phyloP scores from a whole-genome alignment of 2,329 filamentous ascomycete genomes.

The Alternaria angustiovoidea region DNA sequence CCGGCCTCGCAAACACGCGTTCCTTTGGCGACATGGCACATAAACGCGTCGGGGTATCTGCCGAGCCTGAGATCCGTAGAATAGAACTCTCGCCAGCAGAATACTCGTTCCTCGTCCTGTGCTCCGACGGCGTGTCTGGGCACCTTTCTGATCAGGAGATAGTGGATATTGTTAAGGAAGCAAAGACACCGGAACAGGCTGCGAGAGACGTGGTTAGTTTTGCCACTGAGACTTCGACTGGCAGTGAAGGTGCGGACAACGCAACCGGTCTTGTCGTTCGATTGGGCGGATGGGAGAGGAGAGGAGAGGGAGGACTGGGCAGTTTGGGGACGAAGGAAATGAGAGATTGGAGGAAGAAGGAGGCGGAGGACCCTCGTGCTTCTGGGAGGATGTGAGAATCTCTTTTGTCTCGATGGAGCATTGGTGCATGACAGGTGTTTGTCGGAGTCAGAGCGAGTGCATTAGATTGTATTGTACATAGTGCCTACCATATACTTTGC shows the following conservation, averaged over 20 bases:
- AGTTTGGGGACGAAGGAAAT: constrained; percentile 92
- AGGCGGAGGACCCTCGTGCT: constrained; percentile 82
- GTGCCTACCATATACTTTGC: neutral
- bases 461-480: neutral
- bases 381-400: constrained; percentile 64
- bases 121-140: constrained; percentile 88
- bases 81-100: constrained; percentile 83
- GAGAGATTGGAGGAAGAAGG: constrained; percentile 79
- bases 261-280: constrained; percentile 70
- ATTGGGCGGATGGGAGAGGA: constrained; percentile 71
- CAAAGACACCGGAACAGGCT: constrained; percentile 86
- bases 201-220: constrained; percentile 82
- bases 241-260: constrained; percentile 63
- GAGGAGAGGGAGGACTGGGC: constrained; percentile 84
- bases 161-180: constrained; percentile 94
- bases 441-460: neutral
- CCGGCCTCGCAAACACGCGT: constrained; percentile 90
- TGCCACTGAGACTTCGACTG: constrained; percentile 79
- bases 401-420: neutral
- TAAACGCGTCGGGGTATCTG: constrained; percentile 92
- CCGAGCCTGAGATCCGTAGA: constrained; percentile 86
- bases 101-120: constrained; percentile 87
- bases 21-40: constrained; percentile 91
- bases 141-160: constrained; percentile 92
- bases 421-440: neutral